Evolutionary conservation across 306 rosid genomes (phyloP).

Genomic region (Clitoria ternatea): DNA sequence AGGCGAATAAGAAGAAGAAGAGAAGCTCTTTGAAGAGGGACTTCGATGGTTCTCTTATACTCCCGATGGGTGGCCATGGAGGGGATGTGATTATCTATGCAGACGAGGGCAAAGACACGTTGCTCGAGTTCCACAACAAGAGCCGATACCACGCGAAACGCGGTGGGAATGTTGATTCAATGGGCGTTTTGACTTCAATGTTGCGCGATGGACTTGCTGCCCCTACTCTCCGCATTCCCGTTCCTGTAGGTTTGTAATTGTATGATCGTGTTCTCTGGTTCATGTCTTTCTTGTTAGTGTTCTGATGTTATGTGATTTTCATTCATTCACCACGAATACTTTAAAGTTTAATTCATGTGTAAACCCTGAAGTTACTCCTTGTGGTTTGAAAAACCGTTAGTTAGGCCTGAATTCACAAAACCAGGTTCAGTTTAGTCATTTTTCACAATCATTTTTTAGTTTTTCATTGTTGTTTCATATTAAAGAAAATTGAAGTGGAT

Average conservation of each 20-base stretch:
- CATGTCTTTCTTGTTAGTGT: too few relatives aligned
- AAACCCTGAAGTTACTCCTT: too few relatives aligned
- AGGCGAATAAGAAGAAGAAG: constrained; percentile 38
- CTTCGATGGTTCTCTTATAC: constrained; percentile 74
- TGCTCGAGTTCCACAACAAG: constrained; percentile 63
- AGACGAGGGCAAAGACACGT: constrained; percentile 61
- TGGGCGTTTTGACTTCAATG: constrained; percentile 71
- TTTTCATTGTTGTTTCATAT: too few relatives aligned
- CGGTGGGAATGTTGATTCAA: constrained; percentile 84
- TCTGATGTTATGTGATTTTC: too few relatives aligned
- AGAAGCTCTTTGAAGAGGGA: constrained; percentile 60
- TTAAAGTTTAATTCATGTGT: too few relatives aligned
- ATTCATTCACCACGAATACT: too few relatives aligned
- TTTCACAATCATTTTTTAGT: too few relatives aligned
- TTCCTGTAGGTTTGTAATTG: constrained; percentile 90
- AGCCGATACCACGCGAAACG: constrained; percentile 61
- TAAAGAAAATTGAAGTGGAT: too few relatives aligned
- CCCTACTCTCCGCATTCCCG: constrained; percentile 77
- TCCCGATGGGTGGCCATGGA: constrained; percentile 82
- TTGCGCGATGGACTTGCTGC: constrained; percentile 55
- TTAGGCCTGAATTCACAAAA: too few relatives aligned
- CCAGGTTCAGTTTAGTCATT: too few relatives aligned
- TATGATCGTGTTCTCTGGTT: constrained; percentile 59
- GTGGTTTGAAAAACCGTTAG: too few relatives aligned
- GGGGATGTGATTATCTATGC: constrained; percentile 89